A percentile compares a stretch with the other conserved stretches of the same genome.
These are phyloP conservation scores for Eimeria praecox DNA, from an alignment of 169 alveolate genomes.

Conservation along the genomic window DNA sequence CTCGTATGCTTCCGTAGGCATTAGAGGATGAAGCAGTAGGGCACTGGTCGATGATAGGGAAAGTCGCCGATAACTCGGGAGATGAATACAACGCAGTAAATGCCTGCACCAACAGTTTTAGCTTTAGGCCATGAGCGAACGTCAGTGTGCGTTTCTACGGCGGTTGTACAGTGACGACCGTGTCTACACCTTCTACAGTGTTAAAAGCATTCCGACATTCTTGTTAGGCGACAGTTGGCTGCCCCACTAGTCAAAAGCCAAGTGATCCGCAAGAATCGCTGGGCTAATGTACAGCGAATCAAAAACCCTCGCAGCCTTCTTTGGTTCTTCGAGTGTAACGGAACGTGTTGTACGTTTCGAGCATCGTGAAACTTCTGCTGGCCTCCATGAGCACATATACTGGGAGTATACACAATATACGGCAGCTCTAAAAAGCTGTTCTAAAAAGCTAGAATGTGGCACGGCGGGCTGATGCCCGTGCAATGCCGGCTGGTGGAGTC, in stretches of 20 bases:
- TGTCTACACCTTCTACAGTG: neutral
- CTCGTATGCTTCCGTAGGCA: neutral
- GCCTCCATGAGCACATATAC: neutral
- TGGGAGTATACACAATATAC: neutral
- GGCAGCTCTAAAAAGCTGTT: neutral
- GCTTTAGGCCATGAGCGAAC: neutral
- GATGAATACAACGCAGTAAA: conserved; percentile 21
- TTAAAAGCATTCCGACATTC: neutral
- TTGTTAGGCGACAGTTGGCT: neutral
- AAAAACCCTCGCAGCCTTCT: neutral
- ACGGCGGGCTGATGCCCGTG: conserved; percentile 57
- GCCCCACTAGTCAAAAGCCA: neutral
- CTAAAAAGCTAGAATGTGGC: conserved; percentile 56
- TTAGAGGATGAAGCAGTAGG: conserved; percentile 68
- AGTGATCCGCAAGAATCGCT: neutral
- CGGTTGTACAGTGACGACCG: neutral
- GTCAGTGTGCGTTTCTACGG: neutral
- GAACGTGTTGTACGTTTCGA: neutral
- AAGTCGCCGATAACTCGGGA: conserved; percentile 28
- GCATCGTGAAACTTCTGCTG: neutral
- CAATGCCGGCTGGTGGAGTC: conserved; percentile 73
- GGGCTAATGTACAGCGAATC: neutral
- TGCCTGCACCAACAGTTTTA: neutral
- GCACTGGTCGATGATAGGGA: conserved; percentile 63
- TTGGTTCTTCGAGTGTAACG: neutral